phyloP scores from a whole-genome alignment of 805 yeast genomes.

The Candida gorgasii region DNA sequence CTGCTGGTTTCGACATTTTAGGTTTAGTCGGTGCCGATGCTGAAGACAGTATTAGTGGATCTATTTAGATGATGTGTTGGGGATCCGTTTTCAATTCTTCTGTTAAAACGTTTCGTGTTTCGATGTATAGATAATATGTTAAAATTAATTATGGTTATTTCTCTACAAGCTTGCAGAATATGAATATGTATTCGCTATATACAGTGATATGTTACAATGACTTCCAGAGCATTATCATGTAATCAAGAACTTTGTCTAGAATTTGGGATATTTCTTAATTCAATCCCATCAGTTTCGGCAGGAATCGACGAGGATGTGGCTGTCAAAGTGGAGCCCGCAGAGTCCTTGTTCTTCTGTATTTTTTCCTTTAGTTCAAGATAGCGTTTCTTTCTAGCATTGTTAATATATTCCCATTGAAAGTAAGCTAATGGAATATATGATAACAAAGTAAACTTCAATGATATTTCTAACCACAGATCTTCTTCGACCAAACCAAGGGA shows the following conservation, averaged over 20 bases:
- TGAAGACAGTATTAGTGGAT: not conserved
- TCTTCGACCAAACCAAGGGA: constrained; percentile 33
- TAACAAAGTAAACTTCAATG: constrained; percentile 27
- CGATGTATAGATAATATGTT: not conserved
- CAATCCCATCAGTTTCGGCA: constrained; percentile 4
- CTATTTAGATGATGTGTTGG: not conserved
- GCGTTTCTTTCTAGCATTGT: constrained; percentile 12
- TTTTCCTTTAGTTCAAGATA: constrained; percentile 11
- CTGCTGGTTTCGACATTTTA: constrained; percentile 14
- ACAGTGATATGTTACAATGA: constrained; percentile 1
- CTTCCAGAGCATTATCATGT: too few species aligned
- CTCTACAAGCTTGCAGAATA: not conserved
- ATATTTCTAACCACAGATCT: constrained; percentile 24
- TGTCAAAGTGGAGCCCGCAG: constrained; percentile 3
- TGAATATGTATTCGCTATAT: not conserved
- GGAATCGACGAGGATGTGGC: constrained; percentile 8
- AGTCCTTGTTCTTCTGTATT: constrained; percentile 3
- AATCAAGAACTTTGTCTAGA: not conserved
- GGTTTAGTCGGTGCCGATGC: constrained; percentile 11
- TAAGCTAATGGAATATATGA: constrained; percentile 39
- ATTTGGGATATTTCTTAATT: constrained; percentile 11
- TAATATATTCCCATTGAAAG: constrained; percentile 33
- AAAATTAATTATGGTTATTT: not conserved
- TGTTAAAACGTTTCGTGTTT: not conserved
- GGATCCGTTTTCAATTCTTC: not conserved